A percentile compares a stretch with the other conserved stretches of the same genome.
These are phyloP conservation scores for Dendrobium chrysotoxum DNA, from an alignment of 106 monocot genomes.

Conservation along the genomic window DNA sequence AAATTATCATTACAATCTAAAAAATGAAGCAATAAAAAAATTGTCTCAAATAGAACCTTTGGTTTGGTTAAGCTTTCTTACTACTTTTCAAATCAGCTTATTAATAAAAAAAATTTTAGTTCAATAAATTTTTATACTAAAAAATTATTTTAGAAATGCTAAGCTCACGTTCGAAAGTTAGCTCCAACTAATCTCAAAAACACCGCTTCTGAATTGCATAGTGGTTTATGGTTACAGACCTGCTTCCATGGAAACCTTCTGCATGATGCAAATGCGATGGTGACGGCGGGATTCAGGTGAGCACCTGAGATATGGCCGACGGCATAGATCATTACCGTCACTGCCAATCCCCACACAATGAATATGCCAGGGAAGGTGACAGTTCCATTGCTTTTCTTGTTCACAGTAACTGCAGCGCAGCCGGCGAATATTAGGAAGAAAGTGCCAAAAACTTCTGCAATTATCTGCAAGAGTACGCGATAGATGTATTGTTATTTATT, in stretches of 20 bases:
- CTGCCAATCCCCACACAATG: slow-evolving; percentile 69
- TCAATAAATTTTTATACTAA: too few species aligned
- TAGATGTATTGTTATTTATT: too few species aligned
- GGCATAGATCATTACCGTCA: slow-evolving; percentile 85
- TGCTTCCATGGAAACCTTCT: slow-evolving; percentile 75
- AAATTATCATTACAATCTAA: too few species aligned
- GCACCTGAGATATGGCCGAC: slow-evolving; percentile 90
- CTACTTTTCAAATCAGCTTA: too few species aligned
- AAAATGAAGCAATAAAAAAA: too few species aligned
- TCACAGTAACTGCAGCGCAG: slow-evolving; percentile 62
- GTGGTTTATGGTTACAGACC: slow-evolving; percentile 8
- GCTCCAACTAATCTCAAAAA: too few species aligned
- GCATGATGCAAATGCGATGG: slow-evolving; percentile 63
- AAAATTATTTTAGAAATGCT: too few species aligned
- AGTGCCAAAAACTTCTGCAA: slow-evolving; percentile 74
- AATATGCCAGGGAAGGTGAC: slow-evolving; percentile 66
- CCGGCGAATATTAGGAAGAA: slow-evolving; percentile 79
- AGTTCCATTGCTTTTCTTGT: slow-evolving; percentile 31
- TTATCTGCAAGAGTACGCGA: slow-evolving; percentile 24
- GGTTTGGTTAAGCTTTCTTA: too few species aligned
- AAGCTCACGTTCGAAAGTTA: too few species aligned
- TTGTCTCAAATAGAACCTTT: too few species aligned
- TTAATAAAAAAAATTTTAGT: too few species aligned
- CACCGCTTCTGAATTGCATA: too few species aligned
- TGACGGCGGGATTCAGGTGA: slow-evolving; percentile 88